Evolutionary conservation across 768 basidiomycete genomes (phyloP), one percentile per base, ranked within the genome.

Genomic region (Sporobolomyces roseus): DNA sequence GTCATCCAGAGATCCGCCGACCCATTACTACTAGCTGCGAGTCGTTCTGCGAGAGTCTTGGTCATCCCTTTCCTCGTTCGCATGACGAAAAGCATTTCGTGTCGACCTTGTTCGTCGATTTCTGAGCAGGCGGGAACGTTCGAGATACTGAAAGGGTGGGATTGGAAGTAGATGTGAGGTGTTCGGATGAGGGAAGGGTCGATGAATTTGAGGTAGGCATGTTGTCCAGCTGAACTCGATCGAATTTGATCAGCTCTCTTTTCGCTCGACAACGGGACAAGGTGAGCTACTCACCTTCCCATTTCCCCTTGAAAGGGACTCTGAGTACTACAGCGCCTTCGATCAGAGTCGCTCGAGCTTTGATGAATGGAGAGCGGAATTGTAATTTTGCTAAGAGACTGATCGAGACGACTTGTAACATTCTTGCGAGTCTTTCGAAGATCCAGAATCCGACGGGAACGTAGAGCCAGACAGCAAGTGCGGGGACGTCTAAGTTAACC

Each of bases 61-160:
- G 71, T 72, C 41, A 72, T 52, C 8, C 71, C 71, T 45, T 72
- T 56, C 21, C 66, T 29, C 38, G 64, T 68, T 35, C 71, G 53
- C 41, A 72, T 61, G 63, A 68, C 71, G 54, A 72, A 72, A 13
- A 62, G 66, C 63, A 72, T 67, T 10, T 67, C 65, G 67, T 63
- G 67, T 41, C 61, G 29, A 27, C 67, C 67, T 21, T 59, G 14
- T 33, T 51, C 55, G 67, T 63, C 54, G 10, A 27, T 27, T 23
- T 52, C 63, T 5, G 58, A 54, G 60, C 68, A 65, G 8, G 56
- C 38, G 3, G 69, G 64, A 9, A 70, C 68, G 61, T 70, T 70
- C 59, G 69, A 61, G 64, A 70, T 70, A 8, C 53, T 58, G 65
- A 71, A 71, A 17, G 65, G 65, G 61, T 71, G 70, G 19, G 65